phyloP scores from a whole-genome alignment of 2,329 filamentous ascomycete genomes.

The Hypoxylon sp. region DNA sequence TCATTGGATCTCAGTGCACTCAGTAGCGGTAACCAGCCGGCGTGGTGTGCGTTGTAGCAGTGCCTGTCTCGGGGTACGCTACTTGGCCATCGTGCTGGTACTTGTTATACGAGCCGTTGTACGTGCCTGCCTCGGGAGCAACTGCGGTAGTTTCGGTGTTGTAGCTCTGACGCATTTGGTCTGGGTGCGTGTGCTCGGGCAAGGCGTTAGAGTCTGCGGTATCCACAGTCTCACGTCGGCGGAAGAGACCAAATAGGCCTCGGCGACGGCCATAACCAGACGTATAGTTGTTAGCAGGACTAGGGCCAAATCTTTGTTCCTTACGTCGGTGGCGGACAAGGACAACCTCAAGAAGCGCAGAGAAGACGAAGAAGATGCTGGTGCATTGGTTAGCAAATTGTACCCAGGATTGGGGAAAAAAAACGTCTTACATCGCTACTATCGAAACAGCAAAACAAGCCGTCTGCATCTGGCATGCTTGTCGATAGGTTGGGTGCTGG shows the following conservation, averaged over 20 bases:
- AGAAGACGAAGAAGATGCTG: slow-evolving; percentile 82
- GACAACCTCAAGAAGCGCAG: slow-evolving; percentile 76
- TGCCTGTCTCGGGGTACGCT: slow-evolving; percentile 52
- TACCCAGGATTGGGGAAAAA: background rate
- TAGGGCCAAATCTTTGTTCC: slow-evolving; percentile 59
- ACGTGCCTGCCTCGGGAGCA: slow-evolving; percentile 43
- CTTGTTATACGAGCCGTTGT: slow-evolving; percentile 56
- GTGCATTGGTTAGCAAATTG: slow-evolving; percentile 11
- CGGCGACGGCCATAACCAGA: slow-evolving; percentile 54
- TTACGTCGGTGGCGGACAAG: slow-evolving; percentile 78
- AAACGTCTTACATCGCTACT: slow-evolving; percentile 74
- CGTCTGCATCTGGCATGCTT: slow-evolving; percentile 81
- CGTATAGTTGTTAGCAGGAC: slow-evolving; percentile 60
- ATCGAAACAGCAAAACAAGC: slow-evolving; percentile 84
- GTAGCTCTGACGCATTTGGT: slow-evolving; percentile 57
- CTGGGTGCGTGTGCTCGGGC: slow-evolving; percentile 56
- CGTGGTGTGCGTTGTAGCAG: slow-evolving; percentile 29
- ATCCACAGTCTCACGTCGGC: slow-evolving; percentile 44
- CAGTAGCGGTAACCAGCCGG: slow-evolving; percentile 49
- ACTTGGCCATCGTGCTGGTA: slow-evolving; percentile 53
- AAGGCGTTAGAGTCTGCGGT: slow-evolving; percentile 53
- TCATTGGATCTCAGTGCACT: slow-evolving; percentile 21
- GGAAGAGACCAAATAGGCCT: slow-evolving; percentile 55
- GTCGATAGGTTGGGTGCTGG: slow-evolving; percentile 63
- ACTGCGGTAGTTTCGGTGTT: slow-evolving; percentile 56